Conservation (phyloP, 2,329 filamentous ascomycete species). For the Cercospora sesami region DNA sequence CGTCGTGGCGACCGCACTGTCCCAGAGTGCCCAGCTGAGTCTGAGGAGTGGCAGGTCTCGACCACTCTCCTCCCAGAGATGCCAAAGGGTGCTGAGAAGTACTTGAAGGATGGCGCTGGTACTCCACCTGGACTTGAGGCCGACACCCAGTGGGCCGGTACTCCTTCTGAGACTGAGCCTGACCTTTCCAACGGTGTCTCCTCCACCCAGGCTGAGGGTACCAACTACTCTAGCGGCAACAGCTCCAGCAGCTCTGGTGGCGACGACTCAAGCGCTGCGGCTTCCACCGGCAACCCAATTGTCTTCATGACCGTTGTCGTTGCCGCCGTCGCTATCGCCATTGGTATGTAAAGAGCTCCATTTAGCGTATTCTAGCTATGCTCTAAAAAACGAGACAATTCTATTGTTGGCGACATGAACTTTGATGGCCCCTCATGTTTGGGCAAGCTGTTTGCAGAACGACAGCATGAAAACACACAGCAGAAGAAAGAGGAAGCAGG, state of each 20-base stretch:
- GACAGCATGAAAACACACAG: background rate
- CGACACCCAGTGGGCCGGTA: constrained; percentile 49
- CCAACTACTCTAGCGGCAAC: constrained; percentile 20
- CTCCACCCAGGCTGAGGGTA: constrained; percentile 25
- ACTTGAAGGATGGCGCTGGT: constrained; percentile 59
- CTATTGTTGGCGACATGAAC: background rate
- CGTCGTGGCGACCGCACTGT: constrained; percentile 51
- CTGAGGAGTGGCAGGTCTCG: constrained; percentile 57
- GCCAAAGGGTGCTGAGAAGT: constrained; percentile 56
- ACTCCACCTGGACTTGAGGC: constrained; percentile 55
- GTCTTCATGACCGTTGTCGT: constrained; percentile 15
- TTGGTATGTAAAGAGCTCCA: constrained; percentile 6
- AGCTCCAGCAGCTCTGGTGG: constrained; percentile 29
- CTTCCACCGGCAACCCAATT: constrained; percentile 32
- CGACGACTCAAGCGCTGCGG: constrained; percentile 27
- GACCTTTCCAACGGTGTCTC: constrained; percentile 41
- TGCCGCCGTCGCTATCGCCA: background rate
- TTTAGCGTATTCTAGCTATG: background rate
- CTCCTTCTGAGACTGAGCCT: constrained; percentile 51
- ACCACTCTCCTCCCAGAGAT: constrained; percentile 56
- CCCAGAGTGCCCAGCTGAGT: constrained; percentile 57
- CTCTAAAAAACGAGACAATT: background rate
- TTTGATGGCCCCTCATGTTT: background rate
- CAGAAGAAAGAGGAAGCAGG: background rate
- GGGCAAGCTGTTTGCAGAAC: background rate